Evolutionary conservation across 2,329 filamentous ascomycete genomes (phyloP).

Genomic region (Penicillium expansum): DNA sequence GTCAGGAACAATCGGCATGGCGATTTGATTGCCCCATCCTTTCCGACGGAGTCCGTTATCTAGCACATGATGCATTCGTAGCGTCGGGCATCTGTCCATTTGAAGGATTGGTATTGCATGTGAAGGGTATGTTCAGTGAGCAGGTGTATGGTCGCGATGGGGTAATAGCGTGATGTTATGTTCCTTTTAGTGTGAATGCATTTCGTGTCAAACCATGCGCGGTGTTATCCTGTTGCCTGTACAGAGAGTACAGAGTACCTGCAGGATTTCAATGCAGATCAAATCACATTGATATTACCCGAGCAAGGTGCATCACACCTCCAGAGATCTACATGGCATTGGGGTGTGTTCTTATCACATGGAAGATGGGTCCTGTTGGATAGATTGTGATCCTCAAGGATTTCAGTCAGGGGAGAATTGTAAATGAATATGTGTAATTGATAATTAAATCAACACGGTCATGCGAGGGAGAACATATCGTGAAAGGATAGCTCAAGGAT

Average conservation of each 20-base stretch:
- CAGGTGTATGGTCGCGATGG: background rate
- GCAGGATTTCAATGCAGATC: background rate
- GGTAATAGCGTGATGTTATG: background rate
- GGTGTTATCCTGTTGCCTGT: background rate
- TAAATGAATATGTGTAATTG: background rate
- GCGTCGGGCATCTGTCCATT: background rate
- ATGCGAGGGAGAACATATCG: background rate
- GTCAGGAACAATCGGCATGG: constrained; percentile 15
- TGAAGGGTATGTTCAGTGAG: background rate
- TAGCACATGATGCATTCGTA: background rate
- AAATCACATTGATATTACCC: background rate
- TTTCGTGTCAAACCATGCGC: background rate
- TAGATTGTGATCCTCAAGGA: background rate
- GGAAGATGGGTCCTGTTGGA: background rate
- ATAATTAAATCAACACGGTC: background rate
- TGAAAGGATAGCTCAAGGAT: too few relatives aligned
- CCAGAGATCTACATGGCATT: background rate
- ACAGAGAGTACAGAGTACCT: background rate
- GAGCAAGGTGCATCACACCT: background rate
- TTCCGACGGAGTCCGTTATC: constrained; percentile 5
- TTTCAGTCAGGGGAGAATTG: background rate
- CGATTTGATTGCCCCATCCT: constrained; percentile 1
- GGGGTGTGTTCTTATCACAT: background rate
- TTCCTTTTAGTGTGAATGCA: background rate
- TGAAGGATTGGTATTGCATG: too few relatives aligned